Evolutionary conservation across 1,139 yeast species (phyloP).

Genomic region (Pichia norvegensis): DNA sequence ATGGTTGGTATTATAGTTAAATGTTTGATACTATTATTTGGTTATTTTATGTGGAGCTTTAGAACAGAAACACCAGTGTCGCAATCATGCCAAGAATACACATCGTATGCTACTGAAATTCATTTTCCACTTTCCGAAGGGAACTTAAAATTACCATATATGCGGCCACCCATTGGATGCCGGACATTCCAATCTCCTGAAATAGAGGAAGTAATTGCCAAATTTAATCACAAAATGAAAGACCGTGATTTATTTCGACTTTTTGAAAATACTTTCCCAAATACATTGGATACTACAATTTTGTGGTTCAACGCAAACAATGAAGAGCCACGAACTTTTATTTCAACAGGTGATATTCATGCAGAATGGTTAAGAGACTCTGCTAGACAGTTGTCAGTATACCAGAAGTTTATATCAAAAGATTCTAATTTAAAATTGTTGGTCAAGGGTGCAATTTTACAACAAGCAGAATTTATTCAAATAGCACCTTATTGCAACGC

Average conservation of each 20-base stretch:
- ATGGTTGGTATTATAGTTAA: background rate
- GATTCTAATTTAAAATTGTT: conserved; percentile 46
- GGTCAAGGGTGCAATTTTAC: conserved; percentile 70
- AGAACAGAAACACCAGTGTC: background rate
- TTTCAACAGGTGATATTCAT: conserved; percentile 85
- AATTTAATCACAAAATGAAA: conserved; percentile 41
- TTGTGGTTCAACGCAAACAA: conserved; percentile 49
- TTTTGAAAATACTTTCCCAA: conserved; percentile 79
- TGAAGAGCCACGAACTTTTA: conserved; percentile 44
- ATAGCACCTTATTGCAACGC: conserved; percentile 82
- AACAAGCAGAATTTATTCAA: conserved; percentile 59
- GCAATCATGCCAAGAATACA: conserved; percentile 32
- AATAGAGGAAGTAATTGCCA: conserved; percentile 55
- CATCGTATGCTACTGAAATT: conserved; percentile 30
- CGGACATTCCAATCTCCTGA: conserved; percentile 61
- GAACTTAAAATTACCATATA: conserved; percentile 48
- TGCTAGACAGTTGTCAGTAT: conserved; percentile 74
- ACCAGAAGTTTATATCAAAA: conserved; percentile 49
- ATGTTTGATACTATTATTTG: background rate
- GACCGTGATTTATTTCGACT: conserved; percentile 66
- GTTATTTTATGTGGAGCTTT: background rate
- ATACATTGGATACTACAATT: conserved; percentile 81
- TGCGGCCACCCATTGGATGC: conserved; percentile 67
- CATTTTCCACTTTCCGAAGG: conserved; percentile 51
- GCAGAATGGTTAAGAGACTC: conserved; percentile 90